phyloP scores from a whole-genome alignment of 768 basidiomycete species.

The Xerocomellus chrysenteron region DNA sequence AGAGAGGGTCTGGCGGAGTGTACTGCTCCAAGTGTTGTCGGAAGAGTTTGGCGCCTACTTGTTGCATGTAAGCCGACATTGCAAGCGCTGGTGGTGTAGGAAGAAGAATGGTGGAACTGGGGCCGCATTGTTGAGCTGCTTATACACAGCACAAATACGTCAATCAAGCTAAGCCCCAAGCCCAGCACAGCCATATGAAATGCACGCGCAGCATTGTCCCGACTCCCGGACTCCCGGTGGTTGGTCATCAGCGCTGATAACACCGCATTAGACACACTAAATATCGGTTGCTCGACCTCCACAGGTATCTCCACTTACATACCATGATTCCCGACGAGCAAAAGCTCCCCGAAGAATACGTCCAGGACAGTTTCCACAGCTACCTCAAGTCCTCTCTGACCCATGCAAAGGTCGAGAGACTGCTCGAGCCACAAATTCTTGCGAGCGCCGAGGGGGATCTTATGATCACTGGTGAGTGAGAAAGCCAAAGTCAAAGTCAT shows the following conservation, averaged over 20 bases:
- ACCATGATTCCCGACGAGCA: constrained; percentile 27
- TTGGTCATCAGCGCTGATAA: not conserved
- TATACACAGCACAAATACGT: constrained; percentile 13
- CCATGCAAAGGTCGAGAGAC: constrained; percentile 71
- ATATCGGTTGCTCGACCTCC: not conserved
- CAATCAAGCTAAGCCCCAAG: not conserved
- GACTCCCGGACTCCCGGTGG: not conserved
- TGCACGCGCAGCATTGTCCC: not conserved
- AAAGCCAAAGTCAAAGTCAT: not conserved
- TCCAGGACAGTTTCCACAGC: constrained; percentile 79
- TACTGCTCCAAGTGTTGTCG: constrained; percentile 64
- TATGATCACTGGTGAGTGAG: constrained; percentile 75
- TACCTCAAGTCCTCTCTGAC: constrained; percentile 79
- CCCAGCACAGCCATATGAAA: constrained; percentile 3
- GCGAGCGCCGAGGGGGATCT: constrained; percentile 79
- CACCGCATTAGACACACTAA: not conserved
- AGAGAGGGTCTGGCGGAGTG: constrained; percentile 70
- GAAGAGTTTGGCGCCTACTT: constrained; percentile 61
- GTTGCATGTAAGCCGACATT: constrained; percentile 35
- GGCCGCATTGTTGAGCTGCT: not conserved
- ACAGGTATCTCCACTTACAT: not conserved
- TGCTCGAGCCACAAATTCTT: constrained; percentile 71
- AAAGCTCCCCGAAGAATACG: constrained; percentile 58
- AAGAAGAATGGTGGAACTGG: not conserved
- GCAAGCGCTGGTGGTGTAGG: not conserved